Evolutionary conservation across 208 protist species (phyloP).

Genomic region (Strigomonas oncopelti): DNA sequence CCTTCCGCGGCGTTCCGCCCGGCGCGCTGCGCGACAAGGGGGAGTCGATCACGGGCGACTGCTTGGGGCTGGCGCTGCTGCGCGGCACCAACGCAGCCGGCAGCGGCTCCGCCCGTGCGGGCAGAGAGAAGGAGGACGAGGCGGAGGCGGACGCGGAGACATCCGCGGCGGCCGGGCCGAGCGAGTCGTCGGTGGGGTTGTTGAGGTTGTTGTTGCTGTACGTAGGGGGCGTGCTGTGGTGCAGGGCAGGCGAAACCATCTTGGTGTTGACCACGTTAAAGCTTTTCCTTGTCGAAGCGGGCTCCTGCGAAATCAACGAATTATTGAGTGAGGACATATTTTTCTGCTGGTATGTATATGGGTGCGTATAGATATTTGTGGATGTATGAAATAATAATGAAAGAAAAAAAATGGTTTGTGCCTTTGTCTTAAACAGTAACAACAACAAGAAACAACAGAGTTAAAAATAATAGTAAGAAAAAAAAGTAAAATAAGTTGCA

Average conservation of each 20-base stretch:
- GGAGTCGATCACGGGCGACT: neutral
- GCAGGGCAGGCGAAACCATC: neutral
- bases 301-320: neutral
- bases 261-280: slow-evolving; percentile 18
- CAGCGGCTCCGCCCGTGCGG: neutral
- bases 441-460: no score
- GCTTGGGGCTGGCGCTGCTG: neutral
- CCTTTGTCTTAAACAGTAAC: slow-evolving; percentile 5
- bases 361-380: no score
- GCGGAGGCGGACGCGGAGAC: neutral
- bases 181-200: no score
- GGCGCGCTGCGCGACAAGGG: neutral
- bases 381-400: neutral
- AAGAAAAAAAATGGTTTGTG: slow-evolving; percentile 6
- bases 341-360: no score
- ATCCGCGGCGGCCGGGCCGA: no score
- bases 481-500: neutral
- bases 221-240: neutral
- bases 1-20: neutral
- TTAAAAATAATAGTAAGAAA: slow-evolving; percentile 7
- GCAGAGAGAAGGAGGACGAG: neutral
- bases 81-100: neutral
- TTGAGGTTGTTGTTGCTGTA: neutral
- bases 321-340: neutral
- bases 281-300: slow-evolving; percentile 4